These are phyloP conservation scores for Aaosphaeria arxii DNA, from an alignment of 2,329 filamentous ascomycete genomes.

Conservation along the genomic window DNA sequence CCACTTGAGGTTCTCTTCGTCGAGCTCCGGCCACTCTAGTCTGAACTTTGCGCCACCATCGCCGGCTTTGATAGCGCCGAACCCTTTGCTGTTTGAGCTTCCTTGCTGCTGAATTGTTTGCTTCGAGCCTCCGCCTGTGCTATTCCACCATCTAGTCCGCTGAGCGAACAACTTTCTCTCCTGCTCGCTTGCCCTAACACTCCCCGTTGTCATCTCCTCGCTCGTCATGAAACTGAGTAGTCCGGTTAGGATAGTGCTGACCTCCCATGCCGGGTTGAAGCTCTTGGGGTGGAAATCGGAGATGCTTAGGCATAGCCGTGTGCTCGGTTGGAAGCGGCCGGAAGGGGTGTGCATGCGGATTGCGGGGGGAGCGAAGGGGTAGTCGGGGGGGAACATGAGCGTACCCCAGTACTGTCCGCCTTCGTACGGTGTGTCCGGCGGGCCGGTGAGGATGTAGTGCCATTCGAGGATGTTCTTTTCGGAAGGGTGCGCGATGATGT, in stretches of 20 bases:
- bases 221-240: constrained; percentile 97
- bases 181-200: constrained; percentile 69
- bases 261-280: constrained; percentile 98
- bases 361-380: constrained; percentile 93
- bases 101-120: constrained; percentile 40
- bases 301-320: constrained; percentile 89
- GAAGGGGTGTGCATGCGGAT: constrained; percentile 99
- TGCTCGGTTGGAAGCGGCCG: constrained; percentile 90
- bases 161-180: constrained; percentile 77
- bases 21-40: constrained; percentile 83
- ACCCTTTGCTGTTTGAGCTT: constrained; percentile 49
- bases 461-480: constrained; percentile 91
- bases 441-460: constrained; percentile 95
- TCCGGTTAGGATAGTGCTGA: constrained; percentile 92
- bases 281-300: constrained; percentile 97
- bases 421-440: constrained; percentile 89
- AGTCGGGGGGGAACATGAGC: constrained; percentile 90
- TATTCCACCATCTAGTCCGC: constrained; percentile 92
- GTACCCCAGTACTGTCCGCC: constrained; percentile 98
- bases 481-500: constrained; percentile 84
- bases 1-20: constrained; percentile 88
- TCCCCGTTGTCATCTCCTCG: constrained; percentile 97
- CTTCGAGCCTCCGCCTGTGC: constrained; percentile 79
- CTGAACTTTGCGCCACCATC: constrained; percentile 91
- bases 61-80: constrained; percentile 77